These are phyloP conservation scores for Hymenoscyphus scutula DNA, from an alignment of 2,329 filamentous ascomycete species.

Conservation along the genomic window DNA sequence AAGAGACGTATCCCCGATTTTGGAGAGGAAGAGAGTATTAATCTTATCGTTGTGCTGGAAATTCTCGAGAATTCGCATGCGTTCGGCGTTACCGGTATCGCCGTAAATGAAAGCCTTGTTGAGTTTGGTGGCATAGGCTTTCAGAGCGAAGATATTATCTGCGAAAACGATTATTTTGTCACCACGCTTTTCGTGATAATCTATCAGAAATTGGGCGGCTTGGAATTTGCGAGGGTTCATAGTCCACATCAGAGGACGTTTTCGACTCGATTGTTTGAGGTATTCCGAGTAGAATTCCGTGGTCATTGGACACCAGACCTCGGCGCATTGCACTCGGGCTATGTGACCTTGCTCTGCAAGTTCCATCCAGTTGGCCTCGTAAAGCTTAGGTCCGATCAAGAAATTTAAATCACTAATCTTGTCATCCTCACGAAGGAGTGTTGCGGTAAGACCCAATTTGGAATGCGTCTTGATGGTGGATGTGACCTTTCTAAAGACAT, in stretches of 20 bases:
- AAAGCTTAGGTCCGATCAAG: conserved; percentile 93
- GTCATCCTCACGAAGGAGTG: conserved; percentile 91
- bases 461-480: conserved; percentile 91
- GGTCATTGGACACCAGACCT: conserved; percentile 99
- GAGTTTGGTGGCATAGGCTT: conserved; percentile 79
- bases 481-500: conserved; percentile 93
- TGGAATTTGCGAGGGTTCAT: conserved; percentile 99
- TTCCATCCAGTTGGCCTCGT: conserved; percentile 99
- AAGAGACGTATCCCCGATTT: conserved; percentile 97
- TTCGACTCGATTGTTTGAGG: conserved; percentile 66
- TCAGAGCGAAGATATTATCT: conserved; percentile 91
- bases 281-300: conserved; percentile 98
- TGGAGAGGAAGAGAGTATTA: conserved; percentile 92
- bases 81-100: conserved; percentile 80
- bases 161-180: conserved; percentile 99
- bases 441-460: conserved; percentile 92
- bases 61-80: conserved; percentile 83
- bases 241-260: conserved; percentile 74
- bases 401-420: conserved; percentile 98
- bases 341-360: conserved; percentile 96
- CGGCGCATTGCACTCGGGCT: conserved; percentile 93
- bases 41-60: conserved; percentile 90
- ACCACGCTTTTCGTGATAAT: conserved; percentile 90
- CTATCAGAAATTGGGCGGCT: conserved; percentile 95
- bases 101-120: conserved; percentile 90